A percentile compares a stretch with the other conserved stretches of the same genome.
phyloP scores from a whole-genome alignment of 371 early-diverging fungal species.

The Mortierella sp. region DNA sequence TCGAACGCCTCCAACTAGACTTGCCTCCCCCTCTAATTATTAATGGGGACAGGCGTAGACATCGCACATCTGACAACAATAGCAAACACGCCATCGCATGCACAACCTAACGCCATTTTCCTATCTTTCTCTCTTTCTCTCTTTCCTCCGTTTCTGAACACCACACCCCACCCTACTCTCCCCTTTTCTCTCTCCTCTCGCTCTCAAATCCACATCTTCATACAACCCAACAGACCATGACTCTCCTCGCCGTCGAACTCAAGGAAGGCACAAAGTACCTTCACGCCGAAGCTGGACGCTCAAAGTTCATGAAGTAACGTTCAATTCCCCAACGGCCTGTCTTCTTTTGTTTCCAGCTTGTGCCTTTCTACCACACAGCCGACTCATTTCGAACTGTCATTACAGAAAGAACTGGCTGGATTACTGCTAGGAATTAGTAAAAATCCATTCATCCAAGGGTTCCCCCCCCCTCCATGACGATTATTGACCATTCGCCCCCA shows the following conservation, averaged over 20 bases:
- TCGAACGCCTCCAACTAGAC: too few species aligned
- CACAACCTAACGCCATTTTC: not conserved
- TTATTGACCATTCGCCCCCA: not conserved
- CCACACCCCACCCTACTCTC: not conserved
- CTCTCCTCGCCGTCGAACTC: slow-evolving; percentile 48
- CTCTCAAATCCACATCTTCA: not conserved
- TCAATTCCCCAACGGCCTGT: not conserved
- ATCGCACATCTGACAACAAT: not conserved
- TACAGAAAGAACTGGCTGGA: not conserved
- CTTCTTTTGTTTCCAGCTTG: not conserved
- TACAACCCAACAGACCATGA: slow-evolving; percentile 1
- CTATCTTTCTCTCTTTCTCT: not conserved
- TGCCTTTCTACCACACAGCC: too few species aligned
- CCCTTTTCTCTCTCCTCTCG: not conserved
- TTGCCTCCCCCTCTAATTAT: not conserved
- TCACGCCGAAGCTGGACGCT: slow-evolving; percentile 69
- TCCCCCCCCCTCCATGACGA: not conserved
- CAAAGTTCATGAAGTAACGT: slow-evolving; percentile 67
- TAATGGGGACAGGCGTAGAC: not conserved
- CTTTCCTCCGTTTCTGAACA: too few species aligned
- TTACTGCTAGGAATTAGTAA: not conserved
- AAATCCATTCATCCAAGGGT: not conserved
- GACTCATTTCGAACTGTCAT: too few species aligned
- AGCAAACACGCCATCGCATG: not conserved
- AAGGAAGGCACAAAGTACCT: slow-evolving; percentile 69